These are phyloP conservation scores for Penicillium brasilianum DNA, from an alignment of 2,329 filamentous ascomycete species.

Conservation along the genomic window DNA sequence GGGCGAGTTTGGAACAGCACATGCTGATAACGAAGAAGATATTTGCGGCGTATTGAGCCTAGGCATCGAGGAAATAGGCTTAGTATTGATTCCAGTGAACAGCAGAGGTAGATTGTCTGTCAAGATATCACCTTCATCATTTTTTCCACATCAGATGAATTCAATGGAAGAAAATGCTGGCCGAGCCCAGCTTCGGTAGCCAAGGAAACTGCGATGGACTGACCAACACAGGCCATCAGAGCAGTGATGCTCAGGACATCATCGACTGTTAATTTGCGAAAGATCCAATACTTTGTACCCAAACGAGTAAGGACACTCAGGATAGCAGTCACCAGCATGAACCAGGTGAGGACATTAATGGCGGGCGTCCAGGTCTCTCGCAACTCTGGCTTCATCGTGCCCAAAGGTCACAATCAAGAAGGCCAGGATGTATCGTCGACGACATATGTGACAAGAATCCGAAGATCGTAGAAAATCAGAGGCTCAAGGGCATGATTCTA, in stretches of 20 bases:
- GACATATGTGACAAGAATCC: not conserved
- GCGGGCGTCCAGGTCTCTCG: conserved; percentile 25
- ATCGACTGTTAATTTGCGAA: conserved; percentile 30
- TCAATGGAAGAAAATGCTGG: conserved; percentile 17
- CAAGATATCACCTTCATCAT: conserved; percentile 29
- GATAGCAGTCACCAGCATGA: conserved; percentile 33
- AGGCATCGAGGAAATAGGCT: not conserved
- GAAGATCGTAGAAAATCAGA: not conserved
- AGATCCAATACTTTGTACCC: conserved; percentile 33
- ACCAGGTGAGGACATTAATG: conserved; percentile 35
- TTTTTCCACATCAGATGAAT: conserved; percentile 14
- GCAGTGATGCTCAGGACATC: conserved; percentile 31
- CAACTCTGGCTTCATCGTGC: conserved; percentile 17
- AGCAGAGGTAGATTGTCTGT: not conserved
- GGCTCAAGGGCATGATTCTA: not conserved
- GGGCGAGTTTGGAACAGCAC: conserved; percentile 32
- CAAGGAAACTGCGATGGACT: conserved; percentile 32
- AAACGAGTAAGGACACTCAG: conserved; percentile 32
- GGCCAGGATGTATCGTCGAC: not conserved
- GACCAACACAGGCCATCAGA: conserved; percentile 26
- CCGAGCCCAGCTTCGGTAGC: conserved; percentile 32
- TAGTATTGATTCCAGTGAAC: not conserved
- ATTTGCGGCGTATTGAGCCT: conserved; percentile 32
- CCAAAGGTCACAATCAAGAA: not conserved
- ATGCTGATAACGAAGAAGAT: conserved; percentile 32